phyloP scores from a whole-genome alignment of 805 yeast genomes.

The Dipodascus geniculatus region DNA sequence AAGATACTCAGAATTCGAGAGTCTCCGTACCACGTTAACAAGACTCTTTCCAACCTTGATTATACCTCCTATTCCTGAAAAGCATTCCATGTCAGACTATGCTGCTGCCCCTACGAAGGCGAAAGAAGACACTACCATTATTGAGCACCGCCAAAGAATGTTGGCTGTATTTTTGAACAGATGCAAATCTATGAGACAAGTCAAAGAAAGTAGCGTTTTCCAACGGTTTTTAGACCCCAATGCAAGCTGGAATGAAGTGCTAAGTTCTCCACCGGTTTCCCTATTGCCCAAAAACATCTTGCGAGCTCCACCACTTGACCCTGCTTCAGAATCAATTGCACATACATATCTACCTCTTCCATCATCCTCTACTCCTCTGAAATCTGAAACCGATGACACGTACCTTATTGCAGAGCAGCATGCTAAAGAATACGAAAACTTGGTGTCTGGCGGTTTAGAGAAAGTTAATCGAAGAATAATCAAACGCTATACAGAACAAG shows the following conservation, averaged over 20 bases:
- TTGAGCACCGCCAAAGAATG: slow-evolving; percentile 64
- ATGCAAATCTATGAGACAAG: slow-evolving; percentile 46
- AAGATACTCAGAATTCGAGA: slow-evolving; percentile 87
- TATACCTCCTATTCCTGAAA: slow-evolving; percentile 90
- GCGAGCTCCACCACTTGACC: slow-evolving; percentile 50
- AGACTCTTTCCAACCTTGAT: slow-evolving; percentile 69
- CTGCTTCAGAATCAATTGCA: slow-evolving; percentile 43
- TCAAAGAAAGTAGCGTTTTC: slow-evolving; percentile 51
- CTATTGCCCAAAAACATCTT: slow-evolving; percentile 41
- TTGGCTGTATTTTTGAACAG: slow-evolving; percentile 67
- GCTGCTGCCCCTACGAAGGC: slow-evolving; percentile 35
- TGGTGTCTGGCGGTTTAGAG: slow-evolving; percentile 39
- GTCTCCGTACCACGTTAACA: slow-evolving; percentile 57
- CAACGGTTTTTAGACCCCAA: slow-evolving; percentile 77
- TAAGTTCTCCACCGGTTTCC: slow-evolving; percentile 43
- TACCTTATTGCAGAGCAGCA: slow-evolving; percentile 32
- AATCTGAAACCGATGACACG: slow-evolving; percentile 28
- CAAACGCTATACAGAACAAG: slow-evolving; percentile 44
- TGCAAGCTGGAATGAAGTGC: slow-evolving; percentile 70
- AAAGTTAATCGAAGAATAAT: slow-evolving; percentile 44
- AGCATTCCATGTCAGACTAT: slow-evolving; percentile 47
- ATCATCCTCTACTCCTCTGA: slow-evolving; percentile 28
- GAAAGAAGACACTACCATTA: slow-evolving; percentile 31
- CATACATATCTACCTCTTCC: slow-evolving; percentile 58
- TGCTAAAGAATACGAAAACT: slow-evolving; percentile 36